Conservation (phyloP, 352 stramenopile species). For the Pythium dissotocum region DNA sequence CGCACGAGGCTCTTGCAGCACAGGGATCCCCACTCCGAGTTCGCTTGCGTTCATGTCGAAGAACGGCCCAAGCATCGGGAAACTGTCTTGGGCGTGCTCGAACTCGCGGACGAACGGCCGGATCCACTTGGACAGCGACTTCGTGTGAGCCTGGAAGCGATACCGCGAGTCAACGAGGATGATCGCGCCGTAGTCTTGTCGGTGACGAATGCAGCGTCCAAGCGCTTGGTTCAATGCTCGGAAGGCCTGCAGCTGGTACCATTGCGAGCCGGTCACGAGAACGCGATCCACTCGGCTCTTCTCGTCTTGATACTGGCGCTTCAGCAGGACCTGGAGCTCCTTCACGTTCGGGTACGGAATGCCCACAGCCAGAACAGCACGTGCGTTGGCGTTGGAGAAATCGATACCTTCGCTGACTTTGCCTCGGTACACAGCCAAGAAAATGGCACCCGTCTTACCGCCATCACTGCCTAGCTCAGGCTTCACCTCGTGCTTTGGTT, state of each 20-base stretch:
- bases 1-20: background rate
- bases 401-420: slow-evolving; percentile 99
- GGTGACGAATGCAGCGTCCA: slow-evolving; percentile 97
- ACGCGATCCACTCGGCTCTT: slow-evolving; percentile 62
- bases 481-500: slow-evolving; percentile 9
- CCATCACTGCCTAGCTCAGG: background rate
- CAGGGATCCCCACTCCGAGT: slow-evolving; percentile 26
- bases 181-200: slow-evolving; percentile 96
- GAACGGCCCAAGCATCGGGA: slow-evolving; percentile 62
- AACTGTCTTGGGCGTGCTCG: slow-evolving; percentile 61
- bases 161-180: slow-evolving; percentile 94
- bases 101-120: slow-evolving; percentile 72
- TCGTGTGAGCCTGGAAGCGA: slow-evolving; percentile 56
- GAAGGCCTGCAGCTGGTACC: slow-evolving; percentile 98
- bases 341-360: slow-evolving; percentile 97
- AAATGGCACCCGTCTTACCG: slow-evolving; percentile 84
- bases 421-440: slow-evolving; percentile 98
- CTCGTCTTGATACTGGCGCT: slow-evolving; percentile 82
- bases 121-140: slow-evolving; percentile 83
- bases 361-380: slow-evolving; percentile 97
- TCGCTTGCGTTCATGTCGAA: slow-evolving; percentile 62
- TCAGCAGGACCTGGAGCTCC: slow-evolving; percentile 88
- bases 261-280: slow-evolving; percentile 78
- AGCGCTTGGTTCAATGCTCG: slow-evolving; percentile 99
- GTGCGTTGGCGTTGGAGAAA: slow-evolving; percentile 97